phyloP scores from a whole-genome alignment of 148 eudicot species.

The Limonium bicolor region DNA sequence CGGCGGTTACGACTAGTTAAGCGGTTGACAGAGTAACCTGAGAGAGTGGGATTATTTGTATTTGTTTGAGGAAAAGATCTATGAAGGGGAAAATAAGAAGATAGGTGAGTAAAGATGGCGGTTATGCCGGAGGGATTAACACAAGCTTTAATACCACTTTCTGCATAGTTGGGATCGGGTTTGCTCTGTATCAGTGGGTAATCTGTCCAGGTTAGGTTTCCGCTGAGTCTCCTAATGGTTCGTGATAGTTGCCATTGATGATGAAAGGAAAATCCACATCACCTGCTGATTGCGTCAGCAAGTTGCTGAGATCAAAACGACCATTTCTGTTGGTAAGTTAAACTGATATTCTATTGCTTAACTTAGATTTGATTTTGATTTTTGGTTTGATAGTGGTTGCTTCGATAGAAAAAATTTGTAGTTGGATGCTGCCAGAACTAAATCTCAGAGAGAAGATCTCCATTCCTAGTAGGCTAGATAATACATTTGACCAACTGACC shows the following conservation, averaged over 20 bases:
- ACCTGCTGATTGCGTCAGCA: constrained; percentile 31
- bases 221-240: constrained; percentile 30
- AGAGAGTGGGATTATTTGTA: too few relatives aligned
- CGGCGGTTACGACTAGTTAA: too few relatives aligned
- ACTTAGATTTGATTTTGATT: not conserved
- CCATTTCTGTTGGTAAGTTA: constrained; percentile 55
- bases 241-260: constrained; percentile 39
- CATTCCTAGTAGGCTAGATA: not conserved
- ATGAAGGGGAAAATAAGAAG: too few relatives aligned
- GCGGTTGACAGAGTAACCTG: too few relatives aligned
- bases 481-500: not conserved
- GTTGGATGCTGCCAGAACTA: not conserved
- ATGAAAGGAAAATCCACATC: constrained; percentile 34
- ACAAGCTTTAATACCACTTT: constrained; percentile 42
- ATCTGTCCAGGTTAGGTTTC: constrained; percentile 29
- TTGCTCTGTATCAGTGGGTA: constrained; percentile 49
- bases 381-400: not conserved
- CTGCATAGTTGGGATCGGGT: constrained; percentile 54
- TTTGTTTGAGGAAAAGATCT: too few relatives aligned
- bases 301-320: constrained; percentile 59
- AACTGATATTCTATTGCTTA: not conserved
- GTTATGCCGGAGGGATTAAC: constrained; percentile 46
- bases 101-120: constrained; percentile 8
- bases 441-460: not conserved
- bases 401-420: not conserved